Conservation (phyloP, 805 yeast species). For the Alloascoidea hylecoeti region DNA sequence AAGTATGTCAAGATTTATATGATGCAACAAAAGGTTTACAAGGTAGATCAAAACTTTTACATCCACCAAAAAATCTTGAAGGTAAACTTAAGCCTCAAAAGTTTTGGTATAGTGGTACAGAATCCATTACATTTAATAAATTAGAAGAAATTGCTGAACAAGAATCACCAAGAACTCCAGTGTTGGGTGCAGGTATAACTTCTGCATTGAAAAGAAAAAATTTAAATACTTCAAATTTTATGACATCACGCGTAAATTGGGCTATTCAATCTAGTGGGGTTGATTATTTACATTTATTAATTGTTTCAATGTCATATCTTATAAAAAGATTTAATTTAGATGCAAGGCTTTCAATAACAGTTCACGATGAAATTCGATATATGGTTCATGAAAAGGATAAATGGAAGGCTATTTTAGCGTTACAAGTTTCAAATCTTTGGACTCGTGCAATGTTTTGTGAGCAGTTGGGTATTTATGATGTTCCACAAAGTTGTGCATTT, state of each 20-base stretch:
- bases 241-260: constrained; percentile 94
- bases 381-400: constrained; percentile 60
- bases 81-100: constrained; percentile 16
- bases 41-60: constrained; percentile 14
- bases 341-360: constrained; percentile 74
- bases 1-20: constrained; percentile 55
- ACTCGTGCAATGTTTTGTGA: constrained; percentile 92
- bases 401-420: constrained; percentile 64
- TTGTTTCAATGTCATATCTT: constrained; percentile 81
- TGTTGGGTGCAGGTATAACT: constrained; percentile 87
- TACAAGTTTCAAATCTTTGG: constrained; percentile 90
- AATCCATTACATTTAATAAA: constrained; percentile 80
- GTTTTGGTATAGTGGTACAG: constrained; percentile 71
- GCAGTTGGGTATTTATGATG: constrained; percentile 74
- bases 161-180: constrained; percentile 76
- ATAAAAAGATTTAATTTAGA: constrained; percentile 45
- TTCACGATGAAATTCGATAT: constrained; percentile 90
- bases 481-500: constrained; percentile 93
- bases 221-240: constrained; percentile 42
- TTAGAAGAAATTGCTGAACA: constrained; percentile 79
- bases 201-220: constrained; percentile 59
- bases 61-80: neutral
- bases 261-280: constrained; percentile 97
- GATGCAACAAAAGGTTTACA: constrained; percentile 69
- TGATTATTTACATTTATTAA: constrained; percentile 77